Percentiles rank a stretch among this genome's conserved stretches.
Evolutionary conservation across 164 flowering plant genomes (phyloP).

Genomic region (Houttuynia cordata): DNA sequence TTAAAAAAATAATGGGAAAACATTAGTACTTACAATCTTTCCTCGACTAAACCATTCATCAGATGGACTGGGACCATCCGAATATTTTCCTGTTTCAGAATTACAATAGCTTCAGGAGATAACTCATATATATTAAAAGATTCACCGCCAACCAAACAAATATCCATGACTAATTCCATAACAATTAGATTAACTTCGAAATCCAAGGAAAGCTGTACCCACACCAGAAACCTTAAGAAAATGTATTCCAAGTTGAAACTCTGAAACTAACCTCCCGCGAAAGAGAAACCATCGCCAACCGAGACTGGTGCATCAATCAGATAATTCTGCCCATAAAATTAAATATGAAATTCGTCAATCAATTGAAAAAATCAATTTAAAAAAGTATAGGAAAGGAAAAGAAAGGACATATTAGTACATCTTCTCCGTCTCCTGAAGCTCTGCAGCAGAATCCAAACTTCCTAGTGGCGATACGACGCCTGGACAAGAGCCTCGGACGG

Average conservation of each 20-base stretch:
- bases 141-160: neutral
- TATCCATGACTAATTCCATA: neutral
- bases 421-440: neutral
- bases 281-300: constrained; percentile 88
- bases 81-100: constrained; percentile 56
- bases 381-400: neutral
- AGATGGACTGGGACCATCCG: constrained; percentile 63
- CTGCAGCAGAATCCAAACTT: constrained; percentile 1
- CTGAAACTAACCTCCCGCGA: constrained; percentile 53
- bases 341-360: too few species aligned
- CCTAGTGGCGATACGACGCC: neutral
- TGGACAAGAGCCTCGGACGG: neutral
- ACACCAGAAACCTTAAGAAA: neutral
- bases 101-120: neutral
- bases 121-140: neutral
- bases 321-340: constrained; percentile 34
- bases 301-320: constrained; percentile 78
- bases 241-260: neutral
- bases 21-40: constrained; percentile 40
- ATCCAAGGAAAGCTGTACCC: neutral
- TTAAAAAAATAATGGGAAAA: neutral
- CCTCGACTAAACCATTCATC: constrained; percentile 91
- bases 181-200: neutral
- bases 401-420: neutral
- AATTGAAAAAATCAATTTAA: neutral